These are phyloP conservation scores for Neurospora discreta DNA, from an alignment of 495 filamentous ascomycete species.

Conservation along the genomic window DNA sequence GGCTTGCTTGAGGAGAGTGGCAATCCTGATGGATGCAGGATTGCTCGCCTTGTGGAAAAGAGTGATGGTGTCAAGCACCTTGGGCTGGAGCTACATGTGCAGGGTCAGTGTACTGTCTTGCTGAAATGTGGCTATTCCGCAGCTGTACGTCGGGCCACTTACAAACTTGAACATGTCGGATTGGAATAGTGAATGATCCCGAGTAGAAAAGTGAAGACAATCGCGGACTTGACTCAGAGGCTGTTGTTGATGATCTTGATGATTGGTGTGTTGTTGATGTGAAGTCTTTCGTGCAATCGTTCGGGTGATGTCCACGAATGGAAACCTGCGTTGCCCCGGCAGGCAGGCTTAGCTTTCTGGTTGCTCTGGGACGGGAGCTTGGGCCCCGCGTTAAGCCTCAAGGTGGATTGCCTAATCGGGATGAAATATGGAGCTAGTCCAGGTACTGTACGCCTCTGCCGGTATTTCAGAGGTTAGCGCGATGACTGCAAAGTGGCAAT, in stretches of 20 bases:
- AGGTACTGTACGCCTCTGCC: too few species aligned
- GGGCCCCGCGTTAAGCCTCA: background rate
- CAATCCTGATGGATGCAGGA: constrained; percentile 52
- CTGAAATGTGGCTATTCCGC: background rate
- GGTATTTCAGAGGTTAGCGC: too few species aligned
- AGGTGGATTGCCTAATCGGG: background rate
- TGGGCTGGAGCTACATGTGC: constrained; percentile 40
- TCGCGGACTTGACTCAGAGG: background rate
- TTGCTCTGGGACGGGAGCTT: background rate
- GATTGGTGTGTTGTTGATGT: background rate
- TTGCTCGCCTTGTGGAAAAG: constrained; percentile 79
- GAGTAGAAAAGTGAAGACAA: background rate
- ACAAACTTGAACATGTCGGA: background rate
- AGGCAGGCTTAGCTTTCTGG: background rate
- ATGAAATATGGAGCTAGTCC: background rate
- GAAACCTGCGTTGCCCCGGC: background rate
- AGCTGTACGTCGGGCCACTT: background rate
- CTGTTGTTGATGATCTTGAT: background rate
- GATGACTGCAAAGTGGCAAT: too few species aligned
- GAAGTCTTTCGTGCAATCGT: background rate
- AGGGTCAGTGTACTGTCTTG: constrained; percentile 1
- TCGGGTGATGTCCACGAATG: background rate
- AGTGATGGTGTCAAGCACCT: constrained; percentile 82
- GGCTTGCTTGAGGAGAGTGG: constrained; percentile 63
- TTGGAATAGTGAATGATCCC: background rate